Conservation (phyloP, 805 yeast species). For the Hanseniaspora nectarophila region DNA sequence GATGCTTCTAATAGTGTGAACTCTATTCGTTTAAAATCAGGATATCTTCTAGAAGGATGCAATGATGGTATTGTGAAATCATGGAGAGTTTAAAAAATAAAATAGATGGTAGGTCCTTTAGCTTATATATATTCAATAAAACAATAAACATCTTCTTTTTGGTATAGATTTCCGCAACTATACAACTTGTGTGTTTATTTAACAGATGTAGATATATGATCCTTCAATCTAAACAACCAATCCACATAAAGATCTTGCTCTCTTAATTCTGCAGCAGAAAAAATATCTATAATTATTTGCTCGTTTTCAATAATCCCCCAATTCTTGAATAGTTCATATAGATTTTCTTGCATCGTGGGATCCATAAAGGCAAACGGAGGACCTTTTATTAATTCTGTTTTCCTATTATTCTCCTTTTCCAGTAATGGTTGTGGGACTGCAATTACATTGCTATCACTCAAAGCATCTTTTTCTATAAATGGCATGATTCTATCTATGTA, state of each 20-base stretch:
- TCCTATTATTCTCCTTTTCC: neutral
- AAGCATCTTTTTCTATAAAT: neutral
- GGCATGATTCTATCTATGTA: neutral
- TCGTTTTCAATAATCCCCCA: slow-evolving; percentile 12
- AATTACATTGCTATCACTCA: neutral
- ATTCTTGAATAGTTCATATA: slow-evolving; percentile 1
- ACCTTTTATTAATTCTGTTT: neutral
- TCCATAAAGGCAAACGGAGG: slow-evolving; percentile 6
- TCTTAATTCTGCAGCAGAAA: slow-evolving; percentile 4
- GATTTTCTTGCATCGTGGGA: neutral
- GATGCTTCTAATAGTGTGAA: slow-evolving; percentile 27
- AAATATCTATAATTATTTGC: slow-evolving; percentile 4
- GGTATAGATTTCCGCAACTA: neutral
- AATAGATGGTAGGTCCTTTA: too few species aligned
- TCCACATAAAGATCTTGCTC: slow-evolving; percentile 6
- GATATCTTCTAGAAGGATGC: slow-evolving; percentile 57
- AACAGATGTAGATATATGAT: neutral
- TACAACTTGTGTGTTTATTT: neutral
- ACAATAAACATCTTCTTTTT: neutral
- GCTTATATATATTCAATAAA: neutral
- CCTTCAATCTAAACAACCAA: slow-evolving; percentile 9
- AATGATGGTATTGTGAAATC: slow-evolving; percentile 47
- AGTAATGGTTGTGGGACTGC: neutral
- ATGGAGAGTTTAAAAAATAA: slow-evolving; percentile 42
- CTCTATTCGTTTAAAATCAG: slow-evolving; percentile 43